Conservation (phyloP, 768 basidiomycete species). For the Amanita polypyramis region DNA sequence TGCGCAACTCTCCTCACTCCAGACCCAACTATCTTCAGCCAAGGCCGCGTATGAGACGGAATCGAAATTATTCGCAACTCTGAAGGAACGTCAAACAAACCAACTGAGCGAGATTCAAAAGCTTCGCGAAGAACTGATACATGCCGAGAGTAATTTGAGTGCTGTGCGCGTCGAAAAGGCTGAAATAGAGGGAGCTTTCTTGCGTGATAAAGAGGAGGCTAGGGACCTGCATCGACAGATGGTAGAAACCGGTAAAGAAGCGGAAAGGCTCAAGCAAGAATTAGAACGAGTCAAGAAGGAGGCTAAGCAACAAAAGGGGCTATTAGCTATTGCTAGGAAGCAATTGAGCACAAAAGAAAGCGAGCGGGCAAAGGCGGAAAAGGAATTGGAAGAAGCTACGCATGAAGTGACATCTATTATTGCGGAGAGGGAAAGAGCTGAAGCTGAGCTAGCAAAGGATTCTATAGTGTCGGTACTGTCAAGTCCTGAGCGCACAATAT, state of each 20-base stretch:
- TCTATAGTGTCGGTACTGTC: conserved; percentile 13
- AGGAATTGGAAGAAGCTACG: conserved; percentile 61
- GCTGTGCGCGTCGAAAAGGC: conserved; percentile 82
- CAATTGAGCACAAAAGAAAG: conserved; percentile 80
- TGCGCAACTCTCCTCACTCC: conserved; percentile 65
- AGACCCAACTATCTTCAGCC: conserved; percentile 74
- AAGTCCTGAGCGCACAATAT: conserved; percentile 22
- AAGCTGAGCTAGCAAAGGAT: conserved; percentile 33
- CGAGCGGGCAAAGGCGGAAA: conserved; percentile 57
- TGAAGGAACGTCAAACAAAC: conserved; percentile 56
- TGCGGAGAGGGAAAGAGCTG: conserved; percentile 45
- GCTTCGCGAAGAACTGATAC: conserved; percentile 69
- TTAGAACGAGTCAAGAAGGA: conserved; percentile 89
- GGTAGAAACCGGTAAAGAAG: conserved; percentile 69
- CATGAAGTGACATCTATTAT: conserved; percentile 40
- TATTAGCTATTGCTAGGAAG: conserved; percentile 90
- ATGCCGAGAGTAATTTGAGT: conserved; percentile 86
- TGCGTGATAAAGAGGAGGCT: conserved; percentile 93
- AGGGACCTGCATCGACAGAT: conserved; percentile 78
- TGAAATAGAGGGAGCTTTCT: conserved; percentile 76
- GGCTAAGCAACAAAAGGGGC: conserved; percentile 91
- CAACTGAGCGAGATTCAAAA: conserved; percentile 70
- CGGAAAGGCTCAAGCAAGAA: conserved; percentile 56
- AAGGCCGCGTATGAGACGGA: conserved; percentile 85
- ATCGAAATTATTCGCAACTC: conserved; percentile 49